These are phyloP conservation scores for Gleditsia sinensis DNA, from an alignment of 306 rosid genomes.

Conservation along the genomic window DNA sequence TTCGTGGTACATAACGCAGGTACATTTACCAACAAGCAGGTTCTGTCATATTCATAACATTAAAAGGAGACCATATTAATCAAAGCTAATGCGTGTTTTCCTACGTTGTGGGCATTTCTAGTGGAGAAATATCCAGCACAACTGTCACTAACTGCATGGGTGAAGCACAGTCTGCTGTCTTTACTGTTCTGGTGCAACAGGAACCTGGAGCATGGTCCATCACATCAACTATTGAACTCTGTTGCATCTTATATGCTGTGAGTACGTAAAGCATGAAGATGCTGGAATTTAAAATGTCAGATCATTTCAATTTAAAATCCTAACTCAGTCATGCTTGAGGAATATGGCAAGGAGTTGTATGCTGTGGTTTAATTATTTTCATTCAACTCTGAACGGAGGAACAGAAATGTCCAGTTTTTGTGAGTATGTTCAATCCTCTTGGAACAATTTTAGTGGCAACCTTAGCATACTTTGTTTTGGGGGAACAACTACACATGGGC, in stretches of 20 bases:
- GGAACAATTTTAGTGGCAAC: not conserved
- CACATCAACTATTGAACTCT: not conserved
- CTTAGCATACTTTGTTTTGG: not conserved
- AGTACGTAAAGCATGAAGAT: too few species aligned
- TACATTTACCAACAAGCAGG: not conserved
- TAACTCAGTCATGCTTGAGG: not conserved
- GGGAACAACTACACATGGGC: constrained; percentile 11
- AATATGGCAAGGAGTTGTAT: not conserved
- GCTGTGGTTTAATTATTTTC: not conserved
- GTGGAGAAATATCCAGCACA: not conserved
- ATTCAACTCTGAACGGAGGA: not conserved
- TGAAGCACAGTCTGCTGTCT: not conserved
- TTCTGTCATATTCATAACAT: not conserved
- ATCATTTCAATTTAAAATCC: not conserved
- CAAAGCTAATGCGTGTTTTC: not conserved
- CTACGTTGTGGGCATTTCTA: not conserved
- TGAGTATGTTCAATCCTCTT: constrained; percentile 12
- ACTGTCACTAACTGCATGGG: not conserved
- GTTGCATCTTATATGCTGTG: not conserved
- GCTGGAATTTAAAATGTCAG: not conserved
- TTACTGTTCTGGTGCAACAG: not conserved
- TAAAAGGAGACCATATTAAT: not conserved
- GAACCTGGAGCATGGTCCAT: not conserved
- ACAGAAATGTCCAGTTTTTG: constrained; percentile 8
- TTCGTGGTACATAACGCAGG: constrained; percentile 49